Evolutionary conservation across 768 basidiomycete species (phyloP).

Genomic region (Suillus clintonianus): DNA sequence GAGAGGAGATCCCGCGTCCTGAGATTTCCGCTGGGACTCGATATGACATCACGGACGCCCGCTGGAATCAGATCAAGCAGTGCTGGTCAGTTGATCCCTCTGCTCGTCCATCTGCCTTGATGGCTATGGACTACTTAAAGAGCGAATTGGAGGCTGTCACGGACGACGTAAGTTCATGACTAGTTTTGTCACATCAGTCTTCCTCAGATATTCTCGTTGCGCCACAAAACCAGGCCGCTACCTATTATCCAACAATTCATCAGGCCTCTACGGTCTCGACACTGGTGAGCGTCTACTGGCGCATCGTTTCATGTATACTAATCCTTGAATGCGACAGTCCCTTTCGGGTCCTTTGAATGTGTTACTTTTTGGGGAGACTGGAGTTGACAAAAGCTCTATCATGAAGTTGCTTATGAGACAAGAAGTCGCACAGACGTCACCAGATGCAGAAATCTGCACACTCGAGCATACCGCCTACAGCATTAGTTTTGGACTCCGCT

Average conservation of each 20-base stretch:
- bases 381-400: not conserved
- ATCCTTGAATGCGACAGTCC: not conserved
- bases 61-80: not conserved
- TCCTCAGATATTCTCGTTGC: not conserved
- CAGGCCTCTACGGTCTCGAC: not conserved
- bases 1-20: not conserved
- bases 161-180: not conserved
- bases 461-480: not conserved
- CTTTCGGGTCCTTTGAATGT: not conserved
- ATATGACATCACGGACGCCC: too few relatives aligned
- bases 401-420: not conserved
- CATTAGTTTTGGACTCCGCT: not conserved
- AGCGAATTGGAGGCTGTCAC: not conserved
- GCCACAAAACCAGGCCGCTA: not conserved
- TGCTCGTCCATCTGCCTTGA: not conserved
- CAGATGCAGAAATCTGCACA: not conserved
- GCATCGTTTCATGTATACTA: not conserved
- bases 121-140: not conserved
- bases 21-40: not conserved
- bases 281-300: not conserved
- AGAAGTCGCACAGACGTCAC: not conserved
- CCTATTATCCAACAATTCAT: not conserved
- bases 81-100: not conserved
- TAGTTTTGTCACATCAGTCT: not conserved
- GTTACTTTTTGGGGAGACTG: not conserved